Evolutionary conservation across 495 filamentous ascomycete species (phyloP), one percentile per base, ranked within the genome.

Genomic region (Tuber borchii): DNA sequence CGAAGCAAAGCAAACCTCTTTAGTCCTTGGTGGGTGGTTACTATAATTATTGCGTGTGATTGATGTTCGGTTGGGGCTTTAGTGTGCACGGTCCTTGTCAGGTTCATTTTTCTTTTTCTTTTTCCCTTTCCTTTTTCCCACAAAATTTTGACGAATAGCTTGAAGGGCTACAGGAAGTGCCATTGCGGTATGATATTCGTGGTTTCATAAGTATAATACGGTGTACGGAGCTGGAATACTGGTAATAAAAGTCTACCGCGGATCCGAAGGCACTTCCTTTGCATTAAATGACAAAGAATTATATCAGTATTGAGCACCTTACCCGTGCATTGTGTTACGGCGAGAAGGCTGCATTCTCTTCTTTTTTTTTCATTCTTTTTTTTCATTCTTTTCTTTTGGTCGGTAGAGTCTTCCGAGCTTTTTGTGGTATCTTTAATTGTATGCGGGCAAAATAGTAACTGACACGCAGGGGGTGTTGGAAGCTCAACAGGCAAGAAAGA

Each of bases 341-440:
- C 77, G 76, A 73, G 78, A 77, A 71, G 77, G 78, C 72, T 69
- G 31, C 48, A 37, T 34, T n/a, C 31, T 73, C 51, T 77, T 71
- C 74, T 78, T 78, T 74, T 72, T n/a, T 69, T 74, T 71, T 1
- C 37, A n/a, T 34, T 34, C 45, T 61, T 48, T 70, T 51, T 51
- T 71, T 69, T 39, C 73, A 44, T 48, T 75, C 19, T 46, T 74
- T 44, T 26, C 56, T 65, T 65, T 65, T 34, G 20, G 42, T 51
- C 45, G n/a, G 37, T 65, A 73, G 26, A n/a, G 43, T 77, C 39
- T 40, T 73, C 61, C 77, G 56, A 65, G 65, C 44, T 73, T 75
- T 75, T 65, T 73, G 70, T 46, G 73, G 76, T 45, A 71, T 51
- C 68, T 43, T 65, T 26, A 65, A 65, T 65, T 34, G 26, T 61